Evolutionary conservation across 495 filamentous ascomycete genomes (phyloP), one percentile per base, ranked within the genome.

Genomic region (Xylaria flabelliformis): DNA sequence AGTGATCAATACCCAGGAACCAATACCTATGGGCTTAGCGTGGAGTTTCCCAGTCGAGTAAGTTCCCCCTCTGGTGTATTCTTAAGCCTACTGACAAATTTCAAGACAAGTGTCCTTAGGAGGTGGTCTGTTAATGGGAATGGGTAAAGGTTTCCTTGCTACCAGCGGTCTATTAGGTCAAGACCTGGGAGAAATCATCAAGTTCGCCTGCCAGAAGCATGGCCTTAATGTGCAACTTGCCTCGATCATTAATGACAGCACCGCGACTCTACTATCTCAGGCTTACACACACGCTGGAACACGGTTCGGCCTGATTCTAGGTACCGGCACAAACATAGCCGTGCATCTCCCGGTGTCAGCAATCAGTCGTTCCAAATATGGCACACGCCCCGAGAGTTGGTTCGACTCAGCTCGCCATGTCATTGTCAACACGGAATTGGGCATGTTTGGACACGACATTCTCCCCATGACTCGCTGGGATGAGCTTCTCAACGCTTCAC

Each of bases 41-140:
- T 97, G 94, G 86, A 94, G 92, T 80, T 97, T 97, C 77, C 94
- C 94, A 17, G 94, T 97, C 62, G 89, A 91, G 92, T 94, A 85
- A 80, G 84, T 85, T 39, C 15, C 36, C 36, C 32, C 7, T 29
- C 4, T 6, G 21, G 26, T 70, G 44, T 41, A 41, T 9, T 29
- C 29, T 67, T 65, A 66, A 15, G 44, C 24, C 21, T 41, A 46
- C 72, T 82, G 55, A 79, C 69, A 66, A 44, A 0, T 34, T 41
- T 42, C 61, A 72, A 94, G 92, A 80, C 93, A 97, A 90, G 90
- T 91, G 63, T 91, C 92, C 15, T 82, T 94, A 41, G 85, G 88
- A 53, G 89, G 91, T 68, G 93, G 93, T 48, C 91, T 90, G 44
- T 81, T 97, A 48, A 91, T 91, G 84, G 89, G 88, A 5, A 95